These are phyloP conservation scores for Phytophthora pluvialis DNA, from an alignment of 352 stramenopile species.

Conservation along the genomic window DNA sequence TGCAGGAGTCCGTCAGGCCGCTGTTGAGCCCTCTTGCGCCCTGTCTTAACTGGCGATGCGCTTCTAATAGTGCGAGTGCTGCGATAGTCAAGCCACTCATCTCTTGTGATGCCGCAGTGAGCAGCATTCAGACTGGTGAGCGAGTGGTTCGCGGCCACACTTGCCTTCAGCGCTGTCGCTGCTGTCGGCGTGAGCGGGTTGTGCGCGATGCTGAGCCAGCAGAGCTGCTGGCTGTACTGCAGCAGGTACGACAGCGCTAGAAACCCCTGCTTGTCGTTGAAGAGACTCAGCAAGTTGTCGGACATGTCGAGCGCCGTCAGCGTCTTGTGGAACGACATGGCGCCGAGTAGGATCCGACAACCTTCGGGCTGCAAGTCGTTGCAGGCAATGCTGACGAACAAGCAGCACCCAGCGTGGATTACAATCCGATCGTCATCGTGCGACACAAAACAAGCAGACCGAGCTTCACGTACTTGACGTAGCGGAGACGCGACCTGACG, in stretches of 20 bases:
- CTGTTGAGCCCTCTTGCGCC: neutral
- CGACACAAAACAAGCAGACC: neutral
- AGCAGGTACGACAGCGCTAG: conserved; percentile 61
- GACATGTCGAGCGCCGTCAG: conserved; percentile 67
- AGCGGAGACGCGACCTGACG: conserved; percentile 51
- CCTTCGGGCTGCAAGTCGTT: conserved; percentile 65
- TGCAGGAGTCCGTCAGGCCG: conserved; percentile 19
- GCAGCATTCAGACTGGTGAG: conserved; percentile 46
- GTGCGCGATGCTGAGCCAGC: conserved; percentile 48
- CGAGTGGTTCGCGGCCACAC: conserved; percentile 41
- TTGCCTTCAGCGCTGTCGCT: conserved; percentile 22
- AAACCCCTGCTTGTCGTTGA: conserved; percentile 61
- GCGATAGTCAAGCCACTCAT: conserved; percentile 7
- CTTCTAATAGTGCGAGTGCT: neutral
- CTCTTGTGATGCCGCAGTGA: conserved; percentile 34
- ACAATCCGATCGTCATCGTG: neutral
- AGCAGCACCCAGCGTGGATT: neutral
- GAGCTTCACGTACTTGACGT: conserved; percentile 47
- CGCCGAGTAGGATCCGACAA: conserved; percentile 57
- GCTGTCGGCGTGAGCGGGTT: conserved; percentile 42
- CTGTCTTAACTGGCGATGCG: neutral
- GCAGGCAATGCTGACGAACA: conserved; percentile 43
- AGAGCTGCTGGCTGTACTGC: conserved; percentile 54
- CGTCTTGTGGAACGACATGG: conserved; percentile 57
- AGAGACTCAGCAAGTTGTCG: conserved; percentile 57